Evolutionary conservation across 139 green algal genomes (phyloP), one percentile per base, ranked within the genome.

Genomic region (Auxenochlorella pyrenoidosa): DNA sequence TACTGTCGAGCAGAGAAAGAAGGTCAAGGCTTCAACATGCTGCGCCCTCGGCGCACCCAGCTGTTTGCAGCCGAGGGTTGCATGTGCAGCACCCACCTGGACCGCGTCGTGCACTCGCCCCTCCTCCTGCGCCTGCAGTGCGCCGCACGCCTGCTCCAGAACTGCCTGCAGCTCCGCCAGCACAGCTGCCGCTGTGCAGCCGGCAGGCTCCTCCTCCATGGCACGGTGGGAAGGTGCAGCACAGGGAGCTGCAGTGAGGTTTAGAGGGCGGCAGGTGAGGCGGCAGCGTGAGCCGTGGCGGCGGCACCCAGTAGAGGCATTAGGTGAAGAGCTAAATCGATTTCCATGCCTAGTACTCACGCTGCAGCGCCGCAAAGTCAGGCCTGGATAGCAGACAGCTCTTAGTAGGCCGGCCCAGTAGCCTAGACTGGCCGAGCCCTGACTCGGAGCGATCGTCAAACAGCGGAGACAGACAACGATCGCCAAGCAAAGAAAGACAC

Each of bases 131-230:
- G 36, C 59, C 38, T 54, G 36, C 59, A 84, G 60, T 5, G 59
- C 79, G 3, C 12, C 54, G 40, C 58, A 58, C 16, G 58, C 79
- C 32, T 59, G 59, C 58, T 34, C 59, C 36, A 84, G 38, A 24
- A 75, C 36, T 3, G 51, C 51, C 79, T 84, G 79, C 79, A 84
- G 59, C 79, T 84, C 79, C 24, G 58, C 38, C 38, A 73, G 58
- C 51, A 83, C 77, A 16, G 58, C 77, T 47, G 34, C 34, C 12
- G 43, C 36, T 2, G 18, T 34, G 70, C 36, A 12, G 63, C 63
- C 28, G 63, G 28, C 63, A 71, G 63, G 28, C 70, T 43, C 70
- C 66, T 75, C 66, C 34, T 76, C 34, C 70, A 76, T 76, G 15
- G 70, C 36, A 4, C 12, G 66, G 32, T 34, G 32, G 8, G n/a